Evolutionary conservation across 164 flowering plant genomes (phyloP).

Genomic region (Berberis thunbergii): DNA sequence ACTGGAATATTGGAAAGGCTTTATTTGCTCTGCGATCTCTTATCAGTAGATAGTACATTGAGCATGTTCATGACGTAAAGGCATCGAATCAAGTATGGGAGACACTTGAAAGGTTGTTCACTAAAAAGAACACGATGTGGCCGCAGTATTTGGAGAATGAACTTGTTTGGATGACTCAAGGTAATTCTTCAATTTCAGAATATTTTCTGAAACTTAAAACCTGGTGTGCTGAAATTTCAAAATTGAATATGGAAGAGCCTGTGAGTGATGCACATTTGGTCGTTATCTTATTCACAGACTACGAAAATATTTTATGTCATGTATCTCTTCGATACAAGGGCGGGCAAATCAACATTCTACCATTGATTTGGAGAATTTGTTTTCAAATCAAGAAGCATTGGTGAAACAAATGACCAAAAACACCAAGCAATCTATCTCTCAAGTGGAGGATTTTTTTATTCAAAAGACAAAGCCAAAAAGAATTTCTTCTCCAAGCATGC

Average conservation of each 20-base stretch:
- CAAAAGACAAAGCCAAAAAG: not conserved
- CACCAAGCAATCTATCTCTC: not conserved
- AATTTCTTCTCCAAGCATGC: not conserved
- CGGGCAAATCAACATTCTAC: not conserved
- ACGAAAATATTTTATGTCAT: no score
- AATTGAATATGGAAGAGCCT: not conserved
- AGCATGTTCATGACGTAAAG: not conserved
- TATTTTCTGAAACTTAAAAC: not conserved
- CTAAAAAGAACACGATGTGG: not conserved
- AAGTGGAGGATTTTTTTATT: not conserved
- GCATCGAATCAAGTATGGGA: not conserved
- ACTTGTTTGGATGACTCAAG: not conserved
- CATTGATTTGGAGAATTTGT: not conserved
- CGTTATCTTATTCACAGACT: not conserved
- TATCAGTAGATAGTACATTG: no score
- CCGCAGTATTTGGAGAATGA: not conserved
- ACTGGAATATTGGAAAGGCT: not conserved
- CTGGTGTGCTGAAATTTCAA: not conserved
- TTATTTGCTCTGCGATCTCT: not conserved
- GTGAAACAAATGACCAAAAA: not conserved
- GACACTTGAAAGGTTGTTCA: constrained; percentile 3
- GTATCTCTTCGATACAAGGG: no score
- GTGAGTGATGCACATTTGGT: not conserved
- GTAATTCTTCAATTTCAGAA: not conserved
- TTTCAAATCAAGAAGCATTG: not conserved